These are phyloP conservation scores for Aquilaria sinensis DNA, from an alignment of 345 rosid species.

Conservation along the genomic window DNA sequence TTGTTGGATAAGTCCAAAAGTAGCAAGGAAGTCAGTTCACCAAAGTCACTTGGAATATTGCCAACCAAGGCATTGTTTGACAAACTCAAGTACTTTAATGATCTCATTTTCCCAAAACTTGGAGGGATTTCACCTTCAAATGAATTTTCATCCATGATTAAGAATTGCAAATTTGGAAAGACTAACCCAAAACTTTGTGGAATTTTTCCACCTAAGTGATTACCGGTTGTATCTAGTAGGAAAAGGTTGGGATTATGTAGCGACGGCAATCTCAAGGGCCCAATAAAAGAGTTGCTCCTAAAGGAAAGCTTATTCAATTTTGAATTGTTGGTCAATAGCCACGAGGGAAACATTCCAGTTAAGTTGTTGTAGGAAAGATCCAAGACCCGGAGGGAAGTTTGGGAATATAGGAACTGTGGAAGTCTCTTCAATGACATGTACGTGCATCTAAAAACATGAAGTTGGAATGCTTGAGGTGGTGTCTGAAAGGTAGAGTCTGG, in stretches of 20 bases:
- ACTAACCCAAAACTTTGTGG: constrained; percentile 9
- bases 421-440: no score
- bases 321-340: constrained; percentile 28
- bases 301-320: neutral
- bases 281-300: neutral
- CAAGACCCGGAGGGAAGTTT: no score
- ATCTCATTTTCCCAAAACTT: no score
- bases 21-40: neutral
- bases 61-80: neutral
- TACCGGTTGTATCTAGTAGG: constrained; percentile 7
- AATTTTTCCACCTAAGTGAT: constrained; percentile 2
- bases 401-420: no score
- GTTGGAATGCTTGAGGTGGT: no score
- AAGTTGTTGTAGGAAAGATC: no score
- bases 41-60: constrained; percentile 16
- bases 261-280: constrained; percentile 2
- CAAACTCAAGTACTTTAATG: no score
- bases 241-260: no score
- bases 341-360: constrained; percentile 8
- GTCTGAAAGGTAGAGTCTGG: neutral
- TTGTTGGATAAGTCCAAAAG: constrained; percentile 19
- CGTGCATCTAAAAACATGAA: no score
- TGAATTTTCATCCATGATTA: constrained; percentile 15
- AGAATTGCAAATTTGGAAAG: neutral
- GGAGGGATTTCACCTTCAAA: constrained; percentile 1